phyloP scores from a whole-genome alignment of 768 basidiomycete species.

The Neoboletus subvelutipes region DNA sequence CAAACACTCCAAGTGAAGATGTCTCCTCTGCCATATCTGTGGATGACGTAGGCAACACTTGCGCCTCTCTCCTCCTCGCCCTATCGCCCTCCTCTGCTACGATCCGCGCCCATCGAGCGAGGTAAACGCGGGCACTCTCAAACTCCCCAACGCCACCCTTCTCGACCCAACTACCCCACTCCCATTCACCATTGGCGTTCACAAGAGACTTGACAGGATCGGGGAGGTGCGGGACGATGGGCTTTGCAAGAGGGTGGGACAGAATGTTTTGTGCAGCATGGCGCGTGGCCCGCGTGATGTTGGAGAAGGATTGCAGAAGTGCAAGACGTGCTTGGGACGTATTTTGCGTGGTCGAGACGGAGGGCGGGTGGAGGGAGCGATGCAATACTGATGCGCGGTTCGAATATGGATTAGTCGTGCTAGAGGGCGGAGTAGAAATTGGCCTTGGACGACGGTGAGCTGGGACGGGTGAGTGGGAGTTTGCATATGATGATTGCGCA shows the following conservation, averaged over 20 bases:
- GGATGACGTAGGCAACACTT: conserved; percentile 55
- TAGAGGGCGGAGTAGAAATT: conserved; percentile 41
- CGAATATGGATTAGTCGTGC: conserved; percentile 53
- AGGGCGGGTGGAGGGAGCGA: conserved; percentile 61
- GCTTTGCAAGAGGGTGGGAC: conserved; percentile 93
- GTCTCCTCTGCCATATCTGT: conserved; percentile 55
- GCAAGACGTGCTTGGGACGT: conserved; percentile 74
- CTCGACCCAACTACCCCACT: conserved; percentile 94
- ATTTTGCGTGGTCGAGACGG: conserved; percentile 50
- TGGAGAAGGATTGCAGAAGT: conserved; percentile 91
- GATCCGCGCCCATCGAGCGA: conserved; percentile 94
- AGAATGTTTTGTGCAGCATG: conserved; percentile 94
- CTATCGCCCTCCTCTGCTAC: conserved; percentile 98
- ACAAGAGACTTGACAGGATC: conserved; percentile 91
- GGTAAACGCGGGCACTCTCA: conserved; percentile 92
- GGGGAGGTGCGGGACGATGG: conserved; percentile 93
- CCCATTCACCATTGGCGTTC: conserved; percentile 85
- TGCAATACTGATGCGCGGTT: conserved; percentile 76
- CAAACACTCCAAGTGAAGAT: conserved; percentile 83
- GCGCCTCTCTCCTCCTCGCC: conserved; percentile 77
- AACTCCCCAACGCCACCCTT: conserved; percentile 93
- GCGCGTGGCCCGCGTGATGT: conserved; percentile 88
- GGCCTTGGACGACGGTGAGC: conserved; percentile 76
- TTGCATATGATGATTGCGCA: conserved; percentile 71
- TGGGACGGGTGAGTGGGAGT: conserved; percentile 82